Evolutionary conservation across 495 filamentous ascomycete genomes (phyloP), one percentile per base, ranked within the genome.

Genomic region (Lineolata rhizophorae): DNA sequence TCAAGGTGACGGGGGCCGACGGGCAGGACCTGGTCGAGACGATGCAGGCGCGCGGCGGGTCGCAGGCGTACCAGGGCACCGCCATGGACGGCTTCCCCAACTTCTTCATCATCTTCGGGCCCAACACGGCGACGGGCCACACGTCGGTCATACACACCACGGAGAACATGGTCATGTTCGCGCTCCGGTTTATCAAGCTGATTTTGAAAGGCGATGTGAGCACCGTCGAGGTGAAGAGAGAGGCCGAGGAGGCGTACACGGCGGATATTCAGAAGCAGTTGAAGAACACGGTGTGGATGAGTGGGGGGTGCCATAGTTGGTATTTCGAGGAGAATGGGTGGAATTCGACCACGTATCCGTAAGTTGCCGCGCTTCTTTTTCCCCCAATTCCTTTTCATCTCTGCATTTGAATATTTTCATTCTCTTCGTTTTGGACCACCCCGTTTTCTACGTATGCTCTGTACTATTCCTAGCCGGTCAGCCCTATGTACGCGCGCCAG

Each of bases 41-140:
- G 0, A 73, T 65, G 60, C 52, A 62, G 0, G 53, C 59, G 35
- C 46, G 57, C 19, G 67, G 55, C 10, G 65, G 67, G 0, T 47
- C 70, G 0, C 67, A 69, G 35, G 65, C 70, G 3, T 77, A 77
- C 44, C 60, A 64, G 32, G 69, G 68, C 3, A 64, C 63, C 27
- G 67, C 70, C 2, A 56, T 77, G 50, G 65, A 72, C 35, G 58
- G 60, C 0, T 77, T 72, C 44, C 72, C 72, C 0, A 77, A 77
- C 35, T 67, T 75, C 47, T 77, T 77, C 50, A 60, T 72, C 24
- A 46, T 76, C 4, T 66, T 69, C 40, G 72, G 72, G 0, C 72
- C 72, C 0, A 75, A 76, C 36, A 72, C 67, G 0, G 60, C 52
- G 0, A 75, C 67, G 1, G 72, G 72, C 0, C 72, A 77, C 47